Evolutionary conservation across 768 basidiomycete genomes (phyloP), one percentile per base, ranked within the genome.

Genomic region (Russula lepida): DNA sequence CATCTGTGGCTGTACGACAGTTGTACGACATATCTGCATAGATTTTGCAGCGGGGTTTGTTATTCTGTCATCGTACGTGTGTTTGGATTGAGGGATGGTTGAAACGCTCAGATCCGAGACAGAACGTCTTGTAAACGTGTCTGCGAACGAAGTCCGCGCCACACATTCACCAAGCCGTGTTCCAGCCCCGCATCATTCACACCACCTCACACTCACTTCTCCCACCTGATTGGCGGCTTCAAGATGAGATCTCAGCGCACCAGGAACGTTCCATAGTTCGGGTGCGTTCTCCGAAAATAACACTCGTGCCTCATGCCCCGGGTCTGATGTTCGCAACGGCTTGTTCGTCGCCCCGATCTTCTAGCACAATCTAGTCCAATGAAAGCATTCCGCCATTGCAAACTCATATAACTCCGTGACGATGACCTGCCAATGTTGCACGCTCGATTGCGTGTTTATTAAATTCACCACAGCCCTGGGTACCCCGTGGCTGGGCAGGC

Each of bases 201-300:
- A 7, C 17, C 32, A 6, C 33, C 41, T 25, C 50, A 9, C 15
- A 3, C 15, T 5, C n/a, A n/a, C 12, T n/a, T 19, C 15, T 9
- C 37, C 37, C 41, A 19, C 48, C 41, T 44, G 60, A 58, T 62
- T 58, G 43, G 48, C 55, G 49, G 56, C 8, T 23, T 35, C 13
- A 35, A 56, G 41, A 54, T 46, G 49, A 50, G 55, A 58, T 52
- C 41, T 23, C 48, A 58, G 39, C 44, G 48, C 17, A 28, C 27
- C 9, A 33, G 41, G 63, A 52, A 51, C 54, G 59, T 64, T 61
- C 59, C 49, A 56, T 52, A 23, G 43, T 46, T 54, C 52, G 58
- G 58, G 27, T 41, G n/a, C 15, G 23, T 46, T 37, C 56, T 56
- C 56, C 54, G 49, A 56, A 27, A 13, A 30, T 19, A 23, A 5